A percentile compares a stretch with the other conserved stretches of the same genome.
phyloP scores from a whole-genome alignment of 352 stramenopile species.

The Aphanomyces euteiches region DNA sequence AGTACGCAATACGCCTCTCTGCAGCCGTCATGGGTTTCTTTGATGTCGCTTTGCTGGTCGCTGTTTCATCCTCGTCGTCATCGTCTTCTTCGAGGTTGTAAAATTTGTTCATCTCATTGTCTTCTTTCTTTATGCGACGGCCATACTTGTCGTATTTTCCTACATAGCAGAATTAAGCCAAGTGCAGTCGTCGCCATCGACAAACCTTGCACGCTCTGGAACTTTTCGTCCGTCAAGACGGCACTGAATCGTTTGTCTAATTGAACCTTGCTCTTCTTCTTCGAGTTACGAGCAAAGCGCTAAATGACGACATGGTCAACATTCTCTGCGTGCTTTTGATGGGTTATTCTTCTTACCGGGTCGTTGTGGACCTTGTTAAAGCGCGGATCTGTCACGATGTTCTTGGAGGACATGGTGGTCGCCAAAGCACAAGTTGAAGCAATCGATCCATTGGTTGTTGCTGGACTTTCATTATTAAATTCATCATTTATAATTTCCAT shows the following conservation, averaged over 20 bases:
- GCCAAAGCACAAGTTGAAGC: conserved; percentile 17
- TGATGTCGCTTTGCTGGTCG: conserved; percentile 41
- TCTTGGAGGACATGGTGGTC: not conserved
- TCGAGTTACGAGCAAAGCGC: conserved; percentile 72
- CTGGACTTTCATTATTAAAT: too few species aligned
- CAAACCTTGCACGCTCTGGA: conserved; percentile 68
- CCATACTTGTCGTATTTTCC: conserved; percentile 86
- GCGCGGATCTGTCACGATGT: conserved; percentile 57
- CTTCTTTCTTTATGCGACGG: conserved; percentile 68
- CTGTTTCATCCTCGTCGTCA: conserved; percentile 25
- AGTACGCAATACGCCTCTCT: conserved; percentile 57
- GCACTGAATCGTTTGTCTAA: conserved; percentile 73
- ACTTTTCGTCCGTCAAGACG: conserved; percentile 69
- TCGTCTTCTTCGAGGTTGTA: conserved; percentile 68
- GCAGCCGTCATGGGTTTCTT: conserved; percentile 45
- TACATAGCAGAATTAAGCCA: not conserved
- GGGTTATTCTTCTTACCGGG: conserved; percentile 44
- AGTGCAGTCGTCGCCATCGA: not conserved
- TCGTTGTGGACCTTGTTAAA: conserved; percentile 87
- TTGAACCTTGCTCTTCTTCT: conserved; percentile 79
- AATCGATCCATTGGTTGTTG: conserved; percentile 14
- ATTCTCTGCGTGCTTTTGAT: not conserved
- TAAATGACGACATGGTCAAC: conserved; percentile 13
- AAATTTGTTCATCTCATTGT: conserved; percentile 77
- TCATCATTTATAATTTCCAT: too few species aligned